Base-by-base conservation (phyloP, 2,329 filamentous ascomycete species). In the Aspergillus terreus region DNA sequence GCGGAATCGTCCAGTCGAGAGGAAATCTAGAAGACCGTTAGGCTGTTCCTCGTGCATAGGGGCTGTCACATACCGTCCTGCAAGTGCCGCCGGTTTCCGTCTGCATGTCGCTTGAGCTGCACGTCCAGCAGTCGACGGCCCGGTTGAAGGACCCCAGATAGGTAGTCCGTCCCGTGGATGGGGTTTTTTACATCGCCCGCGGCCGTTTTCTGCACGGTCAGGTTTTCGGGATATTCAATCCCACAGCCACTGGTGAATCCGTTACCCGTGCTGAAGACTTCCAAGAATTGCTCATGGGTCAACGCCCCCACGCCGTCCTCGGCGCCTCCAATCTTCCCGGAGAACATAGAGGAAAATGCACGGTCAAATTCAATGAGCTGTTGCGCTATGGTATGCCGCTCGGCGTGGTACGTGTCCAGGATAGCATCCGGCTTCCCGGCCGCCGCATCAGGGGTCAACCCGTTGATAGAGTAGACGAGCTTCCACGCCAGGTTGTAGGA, bases 401-500 rank as follows among this genome's bases (percentile, higher is more conserved):
- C 71, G 1, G 46, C 54, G 41, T 73, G 63, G 44, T 73, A 74
- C 23, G 70, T 71, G 44, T 70, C 65, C 4, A 73, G 60, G 17
- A 73, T 51, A 1, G 61, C 43, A 32, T 67, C 63, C 0, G 58
- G 44, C 12, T 57, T 46, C 6, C 47, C 56, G 2, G 43, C 35
- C 6, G 35, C 38, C 4, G 57, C 51, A 14, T 54, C 30, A n/a
- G 67, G 62, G 44, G 69, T 61, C 35, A 72, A 62, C 2, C 72
- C 72, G 15, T 70, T 60, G 43, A 74, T 58, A 4, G 65, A 63
- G 45, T 69, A 65, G 21, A 61, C 63, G 6, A 75, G 57, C 51
- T 74, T 74, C 72, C 71, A 74, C 3, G 67, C 70, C 4, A 74
- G 59, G 30, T 75, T 74, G 61, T 69, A 67, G 0, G 64, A 71